Base-by-base conservation (phyloP, 768 basidiomycete genomes). In the Tulasnella sp. region DNA sequence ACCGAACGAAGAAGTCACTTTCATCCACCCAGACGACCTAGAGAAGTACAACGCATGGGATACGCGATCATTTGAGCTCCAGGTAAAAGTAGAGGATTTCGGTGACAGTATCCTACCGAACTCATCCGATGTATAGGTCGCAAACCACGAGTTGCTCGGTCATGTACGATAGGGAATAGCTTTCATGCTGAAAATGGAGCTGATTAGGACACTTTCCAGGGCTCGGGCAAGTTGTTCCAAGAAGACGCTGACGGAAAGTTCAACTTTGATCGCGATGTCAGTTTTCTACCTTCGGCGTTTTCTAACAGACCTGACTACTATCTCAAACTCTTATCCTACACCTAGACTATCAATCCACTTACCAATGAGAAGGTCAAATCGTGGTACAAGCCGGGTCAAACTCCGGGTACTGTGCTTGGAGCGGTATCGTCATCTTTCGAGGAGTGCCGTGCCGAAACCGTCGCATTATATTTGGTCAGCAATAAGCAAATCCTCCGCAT, bases 361-460 rank as follows among this genome's bases (percentile, higher is more conserved):
- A 94, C 91, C 6, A 90, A 90, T 8, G 83, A 89, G 79, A 86
- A 86, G 26, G 84, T 94, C 70, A 84, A 86, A 3, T 88, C 90
- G 17, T 95, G 93, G 93, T 95, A 95, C 80, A 90, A 90, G 78
- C 85, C 90, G 39, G 93, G 93, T 8, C 93, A 94, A 79, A 92
- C 90, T 0, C 85, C 91, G 42, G 90, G 87, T 65, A 88, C 91
- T 11, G 89, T 94, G 1, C 83, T 95, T 1, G 93, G 93, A 0
- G 90, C 94, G 74, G 90, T 93, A 8, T 93, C 91, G 3, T 94
- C 92, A 0, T 94, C 93, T 0, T 87, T 94, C 86, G 94, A 95
- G 80, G 93, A 95, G 81, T 94, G 93, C 76, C 87, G 94, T n/a
- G 93, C 93, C 9, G 94, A 95, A 81, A 85, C 91, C 1, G 93